Percentiles rank a stretch among this genome's conserved stretches.
phyloP scores from a whole-genome alignment of 1,284 basidiomycete genomes.

The Meripilus lineatus region DNA sequence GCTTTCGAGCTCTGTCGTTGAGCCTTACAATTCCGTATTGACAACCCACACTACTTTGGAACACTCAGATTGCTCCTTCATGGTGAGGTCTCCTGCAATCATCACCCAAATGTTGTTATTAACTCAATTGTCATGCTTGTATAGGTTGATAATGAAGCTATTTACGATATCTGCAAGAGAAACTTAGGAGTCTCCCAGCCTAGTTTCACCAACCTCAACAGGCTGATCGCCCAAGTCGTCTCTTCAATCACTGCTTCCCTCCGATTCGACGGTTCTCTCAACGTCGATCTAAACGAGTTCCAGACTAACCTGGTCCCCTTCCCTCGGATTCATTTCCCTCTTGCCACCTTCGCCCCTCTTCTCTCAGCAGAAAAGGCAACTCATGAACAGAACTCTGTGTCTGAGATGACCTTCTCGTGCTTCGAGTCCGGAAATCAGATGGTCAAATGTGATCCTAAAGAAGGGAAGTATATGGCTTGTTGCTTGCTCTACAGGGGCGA shows the following conservation, averaged over 20 bases:
- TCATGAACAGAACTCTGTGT: constrained; percentile 97
- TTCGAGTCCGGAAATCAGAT: constrained; percentile 99
- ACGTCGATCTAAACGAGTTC: constrained; percentile 98
- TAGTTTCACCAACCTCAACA: constrained; percentile 93
- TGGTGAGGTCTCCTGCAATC: constrained; percentile 44
- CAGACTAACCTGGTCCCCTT: constrained; percentile 98
- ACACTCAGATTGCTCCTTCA: constrained; percentile 99
- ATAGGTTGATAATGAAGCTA: constrained; percentile 94
- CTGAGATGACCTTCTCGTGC: constrained; percentile 98
- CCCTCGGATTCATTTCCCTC: constrained; percentile 98
- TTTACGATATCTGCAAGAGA: constrained; percentile 99
- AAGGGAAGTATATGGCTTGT: constrained; percentile 98
- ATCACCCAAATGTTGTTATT: background rate
- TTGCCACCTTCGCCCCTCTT: constrained; percentile 94
- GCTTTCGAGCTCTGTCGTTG: constrained; percentile 94
- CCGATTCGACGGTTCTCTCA: constrained; percentile 96
- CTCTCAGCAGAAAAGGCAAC: constrained; percentile 84
- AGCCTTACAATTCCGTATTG: constrained; percentile 98
- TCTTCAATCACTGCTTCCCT: constrained; percentile 97
- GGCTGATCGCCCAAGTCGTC: constrained; percentile 96
- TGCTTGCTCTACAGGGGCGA: constrained; percentile 92
- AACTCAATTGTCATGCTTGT: constrained; percentile 2
- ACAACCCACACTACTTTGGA: constrained; percentile 99
- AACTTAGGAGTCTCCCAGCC: constrained; percentile 86
- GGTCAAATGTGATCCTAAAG: constrained; percentile 93